phyloP scores from a whole-genome alignment of 2,329 filamentous ascomycete genomes.

The Raffaelea albimanens region DNA sequence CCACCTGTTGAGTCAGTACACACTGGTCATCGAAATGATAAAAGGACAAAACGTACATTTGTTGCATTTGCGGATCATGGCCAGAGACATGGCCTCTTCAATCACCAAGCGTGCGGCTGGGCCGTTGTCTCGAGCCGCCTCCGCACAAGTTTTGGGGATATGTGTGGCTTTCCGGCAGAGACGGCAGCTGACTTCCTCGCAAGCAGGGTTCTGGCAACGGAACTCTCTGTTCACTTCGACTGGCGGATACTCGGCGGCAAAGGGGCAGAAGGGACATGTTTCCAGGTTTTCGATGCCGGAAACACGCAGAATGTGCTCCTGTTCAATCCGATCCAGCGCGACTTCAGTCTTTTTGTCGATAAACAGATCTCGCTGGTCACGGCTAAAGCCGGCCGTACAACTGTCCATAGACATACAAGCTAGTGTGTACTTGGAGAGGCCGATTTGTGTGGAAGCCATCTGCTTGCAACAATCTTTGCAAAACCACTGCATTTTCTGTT shows the following conservation, averaged over 20 bases:
- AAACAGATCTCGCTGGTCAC: conserved; percentile 43
- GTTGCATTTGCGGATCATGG: conserved; percentile 69
- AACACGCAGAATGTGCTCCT: conserved; percentile 57
- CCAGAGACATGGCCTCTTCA: conserved; percentile 77
- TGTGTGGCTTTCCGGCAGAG: conserved; percentile 62
- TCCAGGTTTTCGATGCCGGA: conserved; percentile 64
- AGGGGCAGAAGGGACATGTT: conserved; percentile 75
- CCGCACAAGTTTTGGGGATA: conserved; percentile 61
- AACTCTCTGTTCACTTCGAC: conserved; percentile 64
- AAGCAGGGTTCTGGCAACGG: conserved; percentile 57
- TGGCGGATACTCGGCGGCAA: conserved; percentile 62
- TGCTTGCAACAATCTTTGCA: conserved; percentile 57
- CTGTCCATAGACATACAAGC: conserved; percentile 61
- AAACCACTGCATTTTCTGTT: conserved; percentile 40
- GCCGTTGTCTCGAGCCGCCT: conserved; percentile 51
- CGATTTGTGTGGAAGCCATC: conserved; percentile 60
- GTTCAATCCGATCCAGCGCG: conserved; percentile 62
- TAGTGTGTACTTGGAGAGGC: conserved; percentile 57
- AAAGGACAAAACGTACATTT: conserved; percentile 31
- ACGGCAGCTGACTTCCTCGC: conserved; percentile 54
- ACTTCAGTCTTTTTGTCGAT: conserved; percentile 47
- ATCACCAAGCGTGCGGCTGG: conserved; percentile 54
- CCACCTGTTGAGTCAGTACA: conserved; percentile 30
- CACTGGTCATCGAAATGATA: background rate
- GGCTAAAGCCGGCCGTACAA: conserved; percentile 54